Evolutionary conservation across 192 early-diverging fungal species (phyloP).

Genomic region (Coemansia sp.): DNA sequence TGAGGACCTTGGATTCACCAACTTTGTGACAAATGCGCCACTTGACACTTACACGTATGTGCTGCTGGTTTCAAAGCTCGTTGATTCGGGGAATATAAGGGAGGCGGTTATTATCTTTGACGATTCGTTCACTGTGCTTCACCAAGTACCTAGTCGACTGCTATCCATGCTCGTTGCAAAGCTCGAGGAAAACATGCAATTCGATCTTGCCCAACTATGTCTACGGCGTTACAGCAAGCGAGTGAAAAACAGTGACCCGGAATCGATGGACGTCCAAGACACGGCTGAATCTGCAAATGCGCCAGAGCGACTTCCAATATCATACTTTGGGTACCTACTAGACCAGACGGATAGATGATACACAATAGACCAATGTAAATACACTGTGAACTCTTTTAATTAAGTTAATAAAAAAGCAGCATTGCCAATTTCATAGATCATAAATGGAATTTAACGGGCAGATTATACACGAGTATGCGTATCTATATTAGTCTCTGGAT

Average conservation of each 20-base stretch:
- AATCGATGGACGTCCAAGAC: conserved; percentile 10
- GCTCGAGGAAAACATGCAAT: conserved; percentile 21
- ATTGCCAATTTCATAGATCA: too few relatives aligned
- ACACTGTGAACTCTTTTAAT: neutral
- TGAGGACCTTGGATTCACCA: conserved; percentile 2
- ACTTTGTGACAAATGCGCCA: conserved; percentile 13
- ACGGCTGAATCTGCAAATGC: neutral
- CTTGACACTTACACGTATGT: conserved; percentile 32
- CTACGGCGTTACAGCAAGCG: conserved; percentile 30
- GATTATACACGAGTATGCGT: too few relatives aligned
- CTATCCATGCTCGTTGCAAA: conserved; percentile 26
- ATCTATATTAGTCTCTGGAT: too few relatives aligned
- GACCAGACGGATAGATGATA: neutral
- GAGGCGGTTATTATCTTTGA: conserved; percentile 48
- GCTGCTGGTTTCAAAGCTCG: conserved; percentile 26
- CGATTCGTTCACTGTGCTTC: conserved; percentile 39
- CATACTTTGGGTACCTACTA: conserved; percentile 34
- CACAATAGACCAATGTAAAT: neutral
- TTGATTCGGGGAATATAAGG: conserved; percentile 8
- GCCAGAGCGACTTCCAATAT: conserved; percentile 18
- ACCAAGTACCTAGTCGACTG: conserved; percentile 31
- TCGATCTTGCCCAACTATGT: conserved; percentile 31
- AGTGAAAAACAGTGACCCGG: conserved; percentile 17
- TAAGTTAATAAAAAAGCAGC: too few relatives aligned
- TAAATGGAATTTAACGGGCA: too few relatives aligned